Evolutionary conservation across 306 rosid species (phyloP).

Genomic region (Medicago ruthenica): DNA sequence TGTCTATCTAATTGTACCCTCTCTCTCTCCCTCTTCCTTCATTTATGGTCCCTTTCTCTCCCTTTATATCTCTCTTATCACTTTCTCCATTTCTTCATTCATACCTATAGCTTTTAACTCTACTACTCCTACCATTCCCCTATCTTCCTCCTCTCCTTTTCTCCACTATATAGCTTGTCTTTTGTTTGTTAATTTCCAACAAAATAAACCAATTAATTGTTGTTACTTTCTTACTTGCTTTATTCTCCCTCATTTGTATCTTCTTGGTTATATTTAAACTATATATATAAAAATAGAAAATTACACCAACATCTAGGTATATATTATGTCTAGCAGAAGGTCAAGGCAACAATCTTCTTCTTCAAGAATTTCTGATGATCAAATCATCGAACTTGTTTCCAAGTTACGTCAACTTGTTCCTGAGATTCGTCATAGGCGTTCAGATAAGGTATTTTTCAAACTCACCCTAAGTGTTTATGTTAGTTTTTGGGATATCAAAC

Average conservation of each 20-base stretch:
- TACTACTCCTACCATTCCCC: not conserved
- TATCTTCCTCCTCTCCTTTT: constrained; percentile 1
- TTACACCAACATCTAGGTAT: not conserved
- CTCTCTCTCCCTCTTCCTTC: constrained; percentile 28
- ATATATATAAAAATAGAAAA: not conserved
- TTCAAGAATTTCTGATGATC: constrained; percentile 87
- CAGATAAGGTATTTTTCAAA: constrained; percentile 70
- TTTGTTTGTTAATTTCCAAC: constrained; percentile 36
- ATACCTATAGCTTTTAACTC: constrained; percentile 42
- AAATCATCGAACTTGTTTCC: constrained; percentile 92
- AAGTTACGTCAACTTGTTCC: constrained; percentile 98
- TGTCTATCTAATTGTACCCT: constrained; percentile 56
- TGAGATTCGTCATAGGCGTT: constrained; percentile 86
- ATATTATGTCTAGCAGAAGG: constrained; percentile 85
- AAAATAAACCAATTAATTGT: constrained; percentile 20
- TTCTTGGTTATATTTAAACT: constrained; percentile 7
- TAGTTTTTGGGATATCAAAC: not conserved
- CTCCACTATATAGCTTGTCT: constrained; percentile 32
- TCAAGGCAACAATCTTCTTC: constrained; percentile 76
- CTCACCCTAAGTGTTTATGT: not conserved
- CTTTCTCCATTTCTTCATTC: constrained; percentile 58
- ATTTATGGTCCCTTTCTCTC: constrained; percentile 71
- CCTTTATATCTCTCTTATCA: constrained; percentile 77
- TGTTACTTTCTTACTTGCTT: not conserved
- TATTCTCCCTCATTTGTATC: constrained; percentile 11